A percentile compares a stretch with the other conserved stretches of the same genome.
Conservation (phyloP, 345 rosid species). For the Citrus reticulata region DNA sequence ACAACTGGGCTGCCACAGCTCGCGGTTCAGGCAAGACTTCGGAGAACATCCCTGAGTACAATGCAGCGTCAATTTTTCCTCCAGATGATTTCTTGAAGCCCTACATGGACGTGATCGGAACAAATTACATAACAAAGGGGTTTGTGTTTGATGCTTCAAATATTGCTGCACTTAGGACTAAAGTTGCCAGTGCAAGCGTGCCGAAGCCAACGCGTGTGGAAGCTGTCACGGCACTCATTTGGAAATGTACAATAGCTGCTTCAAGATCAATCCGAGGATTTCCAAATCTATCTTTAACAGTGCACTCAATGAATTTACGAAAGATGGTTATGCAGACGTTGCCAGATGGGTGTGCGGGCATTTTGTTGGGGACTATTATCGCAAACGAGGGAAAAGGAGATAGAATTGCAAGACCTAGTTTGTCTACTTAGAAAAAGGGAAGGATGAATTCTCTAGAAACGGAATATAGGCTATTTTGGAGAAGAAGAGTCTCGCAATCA, state of each 20-base stretch:
- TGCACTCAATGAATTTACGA: neutral
- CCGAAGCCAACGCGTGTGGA: conserved; percentile 21
- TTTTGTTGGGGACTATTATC: conserved; percentile 13
- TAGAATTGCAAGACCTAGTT: conserved; percentile 23
- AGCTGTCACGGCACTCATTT: conserved; percentile 16
- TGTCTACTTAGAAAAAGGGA: conserved; percentile 11
- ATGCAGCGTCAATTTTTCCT: neutral
- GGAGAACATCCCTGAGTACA: neutral
- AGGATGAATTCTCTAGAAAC: conserved; percentile 18
- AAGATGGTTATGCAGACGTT: neutral
- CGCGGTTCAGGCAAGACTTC: neutral
- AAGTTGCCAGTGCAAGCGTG: neutral
- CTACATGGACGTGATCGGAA: neutral
- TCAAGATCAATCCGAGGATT: neutral
- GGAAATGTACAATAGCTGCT: conserved; percentile 11
- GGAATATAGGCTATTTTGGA: neutral
- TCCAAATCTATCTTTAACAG: neutral
- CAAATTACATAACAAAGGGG: neutral
- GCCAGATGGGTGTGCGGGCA: conserved; percentile 2
- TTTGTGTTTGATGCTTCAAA: conserved; percentile 16
- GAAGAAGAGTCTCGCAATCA: conserved; percentile 9
- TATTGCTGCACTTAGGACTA: conserved; percentile 9
- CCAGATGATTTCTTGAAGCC: neutral
- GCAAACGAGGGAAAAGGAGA: conserved; percentile 11
- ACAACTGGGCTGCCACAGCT: conserved; percentile 12